A percentile compares a stretch with the other conserved stretches of the same genome.
phyloP scores from a whole-genome alignment of 192 early-diverging fungal genomes.

The Coemansia guatemalensis region DNA sequence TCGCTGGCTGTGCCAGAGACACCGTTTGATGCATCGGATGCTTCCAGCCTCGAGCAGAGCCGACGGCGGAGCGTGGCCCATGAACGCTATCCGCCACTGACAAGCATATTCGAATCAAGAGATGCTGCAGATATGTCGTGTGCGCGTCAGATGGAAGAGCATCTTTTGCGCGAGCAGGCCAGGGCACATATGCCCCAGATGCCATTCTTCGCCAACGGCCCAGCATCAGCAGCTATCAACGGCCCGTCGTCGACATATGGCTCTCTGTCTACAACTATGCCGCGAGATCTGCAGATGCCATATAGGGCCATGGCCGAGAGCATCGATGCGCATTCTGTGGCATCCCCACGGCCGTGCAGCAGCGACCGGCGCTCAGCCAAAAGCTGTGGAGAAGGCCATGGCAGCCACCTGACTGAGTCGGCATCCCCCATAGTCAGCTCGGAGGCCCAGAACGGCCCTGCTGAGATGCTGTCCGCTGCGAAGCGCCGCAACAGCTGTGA shows the following conservation, averaged over 20 bases:
- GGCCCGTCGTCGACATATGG: neutral
- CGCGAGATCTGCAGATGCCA: neutral
- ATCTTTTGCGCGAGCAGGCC: conserved; percentile 5
- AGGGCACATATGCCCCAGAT: conserved; percentile 3
- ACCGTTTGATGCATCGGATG: neutral
- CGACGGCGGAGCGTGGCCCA: conserved; percentile 42
- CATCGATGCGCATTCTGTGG: neutral
- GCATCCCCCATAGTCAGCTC: neutral
- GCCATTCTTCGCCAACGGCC: neutral
- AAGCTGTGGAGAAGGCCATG: neutral
- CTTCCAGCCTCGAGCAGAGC: conserved; percentile 9
- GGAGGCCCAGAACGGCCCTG: neutral
- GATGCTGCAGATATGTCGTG: neutral
- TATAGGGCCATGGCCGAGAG: neutral
- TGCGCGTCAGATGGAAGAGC: neutral
- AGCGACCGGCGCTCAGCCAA: neutral
- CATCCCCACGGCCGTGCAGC: neutral
- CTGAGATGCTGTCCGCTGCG: neutral
- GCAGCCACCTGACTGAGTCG: neutral
- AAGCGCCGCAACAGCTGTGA: conserved; percentile 14
- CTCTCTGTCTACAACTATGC: neutral
- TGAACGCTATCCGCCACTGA: conserved; percentile 53
- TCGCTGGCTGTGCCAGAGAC: neutral
- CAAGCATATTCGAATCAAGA: conserved; percentile 45
- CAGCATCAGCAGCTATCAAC: conserved; percentile 6